Conservation (phyloP, 148 eudicot genomes). For the Amaranthus hypochondriacus region DNA sequence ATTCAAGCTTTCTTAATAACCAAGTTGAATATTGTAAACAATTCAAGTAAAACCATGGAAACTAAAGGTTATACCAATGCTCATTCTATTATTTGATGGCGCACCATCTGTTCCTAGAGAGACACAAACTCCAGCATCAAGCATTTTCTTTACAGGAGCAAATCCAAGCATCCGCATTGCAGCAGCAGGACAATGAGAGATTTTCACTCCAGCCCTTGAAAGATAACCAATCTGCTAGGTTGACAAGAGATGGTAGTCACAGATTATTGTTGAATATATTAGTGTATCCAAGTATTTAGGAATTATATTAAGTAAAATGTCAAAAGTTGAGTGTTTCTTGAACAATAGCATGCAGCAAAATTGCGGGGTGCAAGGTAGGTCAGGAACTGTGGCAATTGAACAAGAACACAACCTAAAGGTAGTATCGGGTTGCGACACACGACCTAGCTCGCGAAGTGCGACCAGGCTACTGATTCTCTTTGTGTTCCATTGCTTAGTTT, state of each 20-base stretch:
- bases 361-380: no score
- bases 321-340: no score
- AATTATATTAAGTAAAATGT: no score
- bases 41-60: neutral
- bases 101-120: slow-evolving; percentile 97
- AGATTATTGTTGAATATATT: neutral
- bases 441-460: no score
- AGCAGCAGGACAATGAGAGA: slow-evolving; percentile 96
- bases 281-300: no score
- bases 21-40: neutral
- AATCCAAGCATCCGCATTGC: slow-evolving; percentile 98
- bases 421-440: no score
- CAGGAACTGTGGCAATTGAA: no score
- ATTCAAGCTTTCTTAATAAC: neutral
- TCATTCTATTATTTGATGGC: slow-evolving; percentile 94
- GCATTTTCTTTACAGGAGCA: slow-evolving; percentile 86
- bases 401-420: no score
- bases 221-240: slow-evolving; percentile 57
- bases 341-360: no score
- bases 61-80: slow-evolving; percentile 53
- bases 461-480: no score
- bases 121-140: slow-evolving; percentile 71
- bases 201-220: slow-evolving; percentile 71
- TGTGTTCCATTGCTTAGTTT: no score
- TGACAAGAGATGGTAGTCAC: slow-evolving; percentile 2